phyloP scores from a whole-genome alignment of 345 rosid species.

The Camelina hispida region DNA sequence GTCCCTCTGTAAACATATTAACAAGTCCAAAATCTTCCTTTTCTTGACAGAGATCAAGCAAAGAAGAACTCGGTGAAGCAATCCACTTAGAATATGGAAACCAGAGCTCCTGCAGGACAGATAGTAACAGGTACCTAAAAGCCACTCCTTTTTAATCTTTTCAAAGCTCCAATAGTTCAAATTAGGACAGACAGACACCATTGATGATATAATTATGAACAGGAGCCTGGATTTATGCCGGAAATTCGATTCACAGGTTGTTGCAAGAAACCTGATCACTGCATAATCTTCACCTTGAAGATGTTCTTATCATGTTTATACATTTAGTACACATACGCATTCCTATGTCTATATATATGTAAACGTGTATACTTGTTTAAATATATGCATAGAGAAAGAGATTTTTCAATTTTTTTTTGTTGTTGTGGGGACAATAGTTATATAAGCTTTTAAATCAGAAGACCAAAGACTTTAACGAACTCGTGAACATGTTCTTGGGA shows the following conservation, averaged over 20 bases:
- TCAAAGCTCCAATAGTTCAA: neutral
- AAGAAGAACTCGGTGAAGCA: constrained; percentile 31
- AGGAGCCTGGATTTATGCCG: constrained; percentile 29
- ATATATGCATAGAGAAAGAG: constrained; percentile 34
- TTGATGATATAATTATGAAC: constrained; percentile 29
- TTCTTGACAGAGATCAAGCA: constrained; percentile 35
- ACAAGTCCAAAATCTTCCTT: neutral
- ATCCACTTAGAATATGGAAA: constrained; percentile 22
- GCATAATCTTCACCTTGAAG: constrained; percentile 36
- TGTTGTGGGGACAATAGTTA: constrained; percentile 12
- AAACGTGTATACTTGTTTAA: constrained; percentile 40
- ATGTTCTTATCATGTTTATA: constrained; percentile 20
- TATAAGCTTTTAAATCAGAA: constrained; percentile 21
- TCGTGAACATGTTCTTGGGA: constrained; percentile 42
- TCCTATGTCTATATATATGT: constrained; percentile 32
- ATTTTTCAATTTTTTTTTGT: neutral
- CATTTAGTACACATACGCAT: neutral
- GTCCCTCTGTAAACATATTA: neutral
- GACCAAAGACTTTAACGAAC: constrained; percentile 34
- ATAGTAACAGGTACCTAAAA: constrained; percentile 29
- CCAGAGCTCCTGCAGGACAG: constrained; percentile 35
- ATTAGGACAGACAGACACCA: constrained; percentile 22
- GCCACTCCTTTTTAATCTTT: neutral
- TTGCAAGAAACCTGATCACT: constrained; percentile 27
- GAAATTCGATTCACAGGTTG: constrained; percentile 33